A percentile compares a stretch with the other conserved stretches of the same genome.
Conservation (phyloP, 768 basidiomycete genomes). For the Amanita subjunquillea region DNA sequence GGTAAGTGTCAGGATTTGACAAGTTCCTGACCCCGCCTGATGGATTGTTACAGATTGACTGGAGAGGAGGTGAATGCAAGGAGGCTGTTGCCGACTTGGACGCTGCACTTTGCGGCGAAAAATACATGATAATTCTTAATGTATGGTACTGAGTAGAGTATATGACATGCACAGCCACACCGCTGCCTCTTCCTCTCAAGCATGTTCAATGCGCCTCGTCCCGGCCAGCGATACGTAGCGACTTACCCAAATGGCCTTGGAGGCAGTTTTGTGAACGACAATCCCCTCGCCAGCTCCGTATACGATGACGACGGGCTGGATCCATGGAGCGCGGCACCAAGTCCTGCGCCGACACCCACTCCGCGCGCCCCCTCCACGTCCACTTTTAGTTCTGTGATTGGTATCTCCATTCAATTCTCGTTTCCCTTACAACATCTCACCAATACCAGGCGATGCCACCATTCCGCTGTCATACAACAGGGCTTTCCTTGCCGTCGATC, state of each 20-base stretch:
- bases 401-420: conserved; percentile 22
- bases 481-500: conserved; percentile 66
- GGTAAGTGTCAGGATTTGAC: conserved; percentile 41
- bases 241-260: conserved; percentile 51
- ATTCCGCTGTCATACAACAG: conserved; percentile 70
- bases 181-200: conserved; percentile 8
- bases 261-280: conserved; percentile 66
- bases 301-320: conserved; percentile 79
- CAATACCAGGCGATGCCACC: conserved; percentile 57
- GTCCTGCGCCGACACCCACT: conserved; percentile 55
- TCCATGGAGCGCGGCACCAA: conserved; percentile 71
- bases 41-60: conserved; percentile 46
- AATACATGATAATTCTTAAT: conserved; percentile 9
- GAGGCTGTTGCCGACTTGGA: conserved; percentile 83
- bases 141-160: neutral
- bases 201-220: conserved; percentile 84
- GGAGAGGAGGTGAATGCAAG: conserved; percentile 80
- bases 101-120: conserved; percentile 85
- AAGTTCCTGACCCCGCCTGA: conserved; percentile 4
- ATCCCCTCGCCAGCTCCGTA: conserved; percentile 61
- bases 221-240: conserved; percentile 55
- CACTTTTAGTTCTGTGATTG: conserved; percentile 62
- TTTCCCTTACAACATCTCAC: neutral
- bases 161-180: conserved; percentile 5
- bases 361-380: conserved; percentile 34